Conservation (phyloP, 192 early-diverging fungal species). For the Gorgonomyces haynaldii region DNA sequence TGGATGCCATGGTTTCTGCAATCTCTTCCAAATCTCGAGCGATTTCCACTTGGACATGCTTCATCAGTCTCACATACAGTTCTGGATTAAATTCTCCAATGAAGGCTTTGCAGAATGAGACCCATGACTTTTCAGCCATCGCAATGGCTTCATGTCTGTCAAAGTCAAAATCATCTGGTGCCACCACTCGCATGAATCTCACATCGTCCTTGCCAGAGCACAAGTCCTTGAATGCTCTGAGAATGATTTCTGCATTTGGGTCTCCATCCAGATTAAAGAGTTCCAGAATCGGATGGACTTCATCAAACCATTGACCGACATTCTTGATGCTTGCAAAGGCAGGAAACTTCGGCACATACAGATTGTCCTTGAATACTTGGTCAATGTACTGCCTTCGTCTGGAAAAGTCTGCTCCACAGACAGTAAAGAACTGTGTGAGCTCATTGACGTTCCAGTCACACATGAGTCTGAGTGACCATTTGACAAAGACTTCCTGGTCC, state of each 20-base stretch:
- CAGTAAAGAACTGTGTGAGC: conserved; percentile 22
- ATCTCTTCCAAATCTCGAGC: conserved; percentile 3
- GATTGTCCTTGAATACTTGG: conserved; percentile 12
- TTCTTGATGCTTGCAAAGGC: too few species aligned
- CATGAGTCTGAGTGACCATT: conserved; percentile 12
- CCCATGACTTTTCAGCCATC: conserved; percentile 5
- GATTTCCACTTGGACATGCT: conserved; percentile 7
- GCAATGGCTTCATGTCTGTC: too few species aligned
- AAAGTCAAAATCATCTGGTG: too few species aligned
- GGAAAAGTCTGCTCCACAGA: conserved; percentile 21
- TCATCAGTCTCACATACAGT: conserved; percentile 8
- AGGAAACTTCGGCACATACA: conserved; percentile 22
- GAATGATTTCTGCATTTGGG: too few species aligned
- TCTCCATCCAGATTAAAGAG: not conserved
- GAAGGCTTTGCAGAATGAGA: conserved; percentile 9
- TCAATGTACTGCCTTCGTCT: conserved; percentile 10
- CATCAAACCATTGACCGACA: too few species aligned
- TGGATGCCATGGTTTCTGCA: not conserved
- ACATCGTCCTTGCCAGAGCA: conserved; percentile 3
- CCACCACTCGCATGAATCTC: conserved; percentile 5
- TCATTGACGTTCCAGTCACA: conserved; percentile 28
- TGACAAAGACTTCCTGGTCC: conserved; percentile 16
- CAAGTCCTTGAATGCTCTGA: not conserved
- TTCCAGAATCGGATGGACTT: too few species aligned
- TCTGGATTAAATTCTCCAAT: conserved; percentile 10